Conservation (phyloP, 164 flowering plant species). For the Santalum album region DNA sequence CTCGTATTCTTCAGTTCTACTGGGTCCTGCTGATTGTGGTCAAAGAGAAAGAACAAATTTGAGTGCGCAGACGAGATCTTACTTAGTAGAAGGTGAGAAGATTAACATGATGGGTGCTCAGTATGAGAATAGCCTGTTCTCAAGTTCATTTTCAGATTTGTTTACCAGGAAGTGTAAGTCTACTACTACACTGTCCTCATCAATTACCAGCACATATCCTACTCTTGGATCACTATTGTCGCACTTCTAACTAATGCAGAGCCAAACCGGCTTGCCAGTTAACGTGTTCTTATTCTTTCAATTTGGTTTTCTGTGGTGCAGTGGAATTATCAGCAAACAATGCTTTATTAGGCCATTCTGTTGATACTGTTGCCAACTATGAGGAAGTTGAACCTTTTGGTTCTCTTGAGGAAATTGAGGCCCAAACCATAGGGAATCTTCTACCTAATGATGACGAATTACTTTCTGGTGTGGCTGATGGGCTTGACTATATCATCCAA, state of each 20-base stretch:
- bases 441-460: constrained; percentile 45
- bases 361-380: constrained; percentile 12
- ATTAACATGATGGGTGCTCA: constrained; percentile 2
- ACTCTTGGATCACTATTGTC: no score
- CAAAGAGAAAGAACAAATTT: neutral
- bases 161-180: constrained; percentile 6
- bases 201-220: no score
- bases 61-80: constrained; percentile 7
- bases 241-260: no score
- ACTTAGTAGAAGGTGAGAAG: constrained; percentile 8
- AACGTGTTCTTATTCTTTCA: neutral
- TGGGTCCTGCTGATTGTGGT: neutral
- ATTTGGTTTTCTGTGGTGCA: neutral
- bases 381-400: constrained; percentile 6
- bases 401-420: constrained; percentile 2
- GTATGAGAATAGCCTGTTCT: constrained; percentile 5
- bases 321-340: constrained; percentile 1
- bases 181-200: neutral
- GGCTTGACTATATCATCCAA: constrained; percentile 15
- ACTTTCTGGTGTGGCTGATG: constrained; percentile 40
- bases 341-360: constrained; percentile 5
- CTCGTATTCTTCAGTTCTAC: constrained; percentile 1
- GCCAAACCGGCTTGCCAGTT: no score
- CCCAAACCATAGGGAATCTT: constrained; percentile 30
- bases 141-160: constrained; percentile 2